Evolutionary conservation across 1,284 basidiomycete genomes (phyloP).

Genomic region (Sphaerobolus stellatus): DNA sequence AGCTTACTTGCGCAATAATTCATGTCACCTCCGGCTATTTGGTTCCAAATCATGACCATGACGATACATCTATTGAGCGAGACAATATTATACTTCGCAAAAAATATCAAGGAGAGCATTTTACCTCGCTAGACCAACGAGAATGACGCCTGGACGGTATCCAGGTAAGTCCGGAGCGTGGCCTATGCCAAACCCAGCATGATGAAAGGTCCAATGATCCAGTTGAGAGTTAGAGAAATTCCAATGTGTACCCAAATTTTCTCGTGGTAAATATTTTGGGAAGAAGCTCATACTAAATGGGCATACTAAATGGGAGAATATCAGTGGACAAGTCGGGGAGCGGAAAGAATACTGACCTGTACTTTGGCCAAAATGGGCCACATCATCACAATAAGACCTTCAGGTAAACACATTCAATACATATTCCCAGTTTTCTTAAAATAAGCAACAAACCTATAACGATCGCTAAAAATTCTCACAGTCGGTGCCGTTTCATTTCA

Average conservation of each 20-base stretch:
- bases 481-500: conserved; percentile 50
- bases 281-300: conserved; percentile 77
- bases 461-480: neutral
- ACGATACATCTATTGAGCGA: conserved; percentile 64
- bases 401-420: no score
- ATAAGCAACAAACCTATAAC: neutral
- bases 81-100: conserved; percentile 41
- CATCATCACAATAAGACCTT: conserved; percentile 79
- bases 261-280: conserved; percentile 56
- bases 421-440: no score
- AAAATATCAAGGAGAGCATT: conserved; percentile 24
- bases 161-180: conserved; percentile 75
- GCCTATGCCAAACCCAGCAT: conserved; percentile 88
- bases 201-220: conserved; percentile 77
- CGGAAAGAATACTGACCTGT: conserved; percentile 4
- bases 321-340: neutral
- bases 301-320: conserved; percentile 53
- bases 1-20: conserved; percentile 67
- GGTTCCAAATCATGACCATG: conserved; percentile 86
- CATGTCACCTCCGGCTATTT: conserved; percentile 71
- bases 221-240: conserved; percentile 76
- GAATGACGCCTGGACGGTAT: conserved; percentile 56
- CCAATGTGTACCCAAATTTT: conserved; percentile 70
- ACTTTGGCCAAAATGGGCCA: conserved; percentile 67
- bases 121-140: conserved; percentile 58